Conservation (phyloP, 2,329 filamentous ascomycete species). For the Pseudonectria foliicola region DNA sequence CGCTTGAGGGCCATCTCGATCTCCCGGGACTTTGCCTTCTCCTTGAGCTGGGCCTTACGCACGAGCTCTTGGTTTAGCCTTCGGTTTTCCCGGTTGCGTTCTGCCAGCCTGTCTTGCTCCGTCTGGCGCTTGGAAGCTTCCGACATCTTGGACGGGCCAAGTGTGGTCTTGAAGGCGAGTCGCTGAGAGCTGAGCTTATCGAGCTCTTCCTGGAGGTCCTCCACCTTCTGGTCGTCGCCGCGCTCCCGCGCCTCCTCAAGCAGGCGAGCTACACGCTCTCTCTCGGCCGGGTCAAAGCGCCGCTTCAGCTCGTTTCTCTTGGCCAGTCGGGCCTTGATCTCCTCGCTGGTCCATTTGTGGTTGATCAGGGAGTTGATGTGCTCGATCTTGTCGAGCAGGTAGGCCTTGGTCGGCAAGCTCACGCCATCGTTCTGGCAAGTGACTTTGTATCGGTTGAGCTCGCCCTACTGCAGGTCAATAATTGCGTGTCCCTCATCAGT, state of each 20-base stretch:
- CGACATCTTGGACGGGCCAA: constrained; percentile 48
- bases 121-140: constrained; percentile 40
- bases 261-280: constrained; percentile 57
- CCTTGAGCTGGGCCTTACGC: constrained; percentile 81
- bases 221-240: constrained; percentile 52
- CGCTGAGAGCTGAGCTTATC: constrained; percentile 60
- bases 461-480: constrained; percentile 54
- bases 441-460: constrained; percentile 75
- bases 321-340: constrained; percentile 72
- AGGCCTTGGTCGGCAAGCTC: constrained; percentile 64
- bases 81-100: constrained; percentile 79
- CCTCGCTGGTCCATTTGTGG: constrained; percentile 74
- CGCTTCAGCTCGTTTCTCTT: constrained; percentile 62
- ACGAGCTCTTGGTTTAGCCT: constrained; percentile 80
- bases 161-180: constrained; percentile 63
- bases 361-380: constrained; percentile 75
- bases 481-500: constrained; percentile 15
- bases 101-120: constrained; percentile 76
- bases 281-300: constrained; percentile 60
- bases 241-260: constrained; percentile 59
- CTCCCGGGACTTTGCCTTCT: constrained; percentile 58
- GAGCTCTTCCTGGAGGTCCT: constrained; percentile 51
- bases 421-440: constrained; percentile 66
- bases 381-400: constrained; percentile 63
- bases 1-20: constrained; percentile 54